A percentile compares a stretch with the other conserved stretches of the same genome.
Conservation (phyloP, 352 stramenopile species). For the Pythium insidiosum region DNA sequence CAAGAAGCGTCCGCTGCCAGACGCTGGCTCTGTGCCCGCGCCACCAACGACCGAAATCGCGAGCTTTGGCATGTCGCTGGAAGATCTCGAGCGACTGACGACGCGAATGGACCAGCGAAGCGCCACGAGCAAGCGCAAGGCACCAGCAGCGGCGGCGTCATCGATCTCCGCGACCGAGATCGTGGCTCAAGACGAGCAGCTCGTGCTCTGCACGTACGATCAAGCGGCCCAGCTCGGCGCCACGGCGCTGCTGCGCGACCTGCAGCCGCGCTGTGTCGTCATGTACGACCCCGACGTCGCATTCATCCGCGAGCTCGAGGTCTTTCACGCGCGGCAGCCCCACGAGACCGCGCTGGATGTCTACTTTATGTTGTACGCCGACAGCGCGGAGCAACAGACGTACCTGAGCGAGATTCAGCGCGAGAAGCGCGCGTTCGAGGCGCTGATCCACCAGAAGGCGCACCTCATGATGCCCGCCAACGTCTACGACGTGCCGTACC, state of each 20-base stretch:
- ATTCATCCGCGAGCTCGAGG: conserved; percentile 94
- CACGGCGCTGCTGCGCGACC: conserved; percentile 79
- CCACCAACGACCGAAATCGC: conserved; percentile 27
- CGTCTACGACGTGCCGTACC: conserved; percentile 73
- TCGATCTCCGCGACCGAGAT: conserved; percentile 17
- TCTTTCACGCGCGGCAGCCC: conserved; percentile 76
- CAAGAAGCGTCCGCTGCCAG: background rate
- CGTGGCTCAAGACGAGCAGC: conserved; percentile 33
- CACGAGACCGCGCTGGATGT: conserved; percentile 49
- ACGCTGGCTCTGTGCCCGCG: background rate
- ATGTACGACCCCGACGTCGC: conserved; percentile 93
- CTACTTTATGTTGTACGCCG: conserved; percentile 96
- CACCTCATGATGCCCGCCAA: conserved; percentile 87
- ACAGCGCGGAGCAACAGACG: conserved; percentile 93
- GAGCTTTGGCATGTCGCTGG: conserved; percentile 63
- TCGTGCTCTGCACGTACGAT: conserved; percentile 76
- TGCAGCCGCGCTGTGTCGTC: conserved; percentile 88
- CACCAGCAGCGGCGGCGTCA: conserved; percentile 12
- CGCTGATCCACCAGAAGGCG: conserved; percentile 94
- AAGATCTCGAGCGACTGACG: conserved; percentile 48
- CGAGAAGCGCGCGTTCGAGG: conserved; percentile 96
- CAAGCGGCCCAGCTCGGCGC: conserved; percentile 56
- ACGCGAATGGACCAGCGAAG: conserved; percentile 11
- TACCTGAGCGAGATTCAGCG: conserved; percentile 92
- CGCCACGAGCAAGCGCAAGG: conserved; percentile 8